phyloP scores from a whole-genome alignment of 2,329 filamentous ascomycete species.

The Aspergillus quadricinctus region DNA sequence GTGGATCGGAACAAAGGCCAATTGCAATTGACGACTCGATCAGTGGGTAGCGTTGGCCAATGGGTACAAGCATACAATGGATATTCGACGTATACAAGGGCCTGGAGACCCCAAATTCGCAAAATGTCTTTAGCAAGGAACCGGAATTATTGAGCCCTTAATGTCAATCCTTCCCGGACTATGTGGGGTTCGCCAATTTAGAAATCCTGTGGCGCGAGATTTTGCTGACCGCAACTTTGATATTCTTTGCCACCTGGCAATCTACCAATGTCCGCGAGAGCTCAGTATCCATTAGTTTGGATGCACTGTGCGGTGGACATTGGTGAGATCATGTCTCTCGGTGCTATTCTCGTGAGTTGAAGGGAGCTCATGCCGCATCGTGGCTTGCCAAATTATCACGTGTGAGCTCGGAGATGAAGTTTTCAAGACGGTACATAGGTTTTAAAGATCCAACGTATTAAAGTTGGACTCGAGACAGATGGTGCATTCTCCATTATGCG shows the following conservation, averaged over 20 bases:
- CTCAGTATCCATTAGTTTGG: background rate
- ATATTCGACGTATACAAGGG: background rate
- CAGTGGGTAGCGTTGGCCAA: background rate
- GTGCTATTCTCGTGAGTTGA: background rate
- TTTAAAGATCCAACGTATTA: background rate
- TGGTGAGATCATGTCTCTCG: background rate
- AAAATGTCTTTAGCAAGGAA: background rate
- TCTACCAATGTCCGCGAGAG: background rate
- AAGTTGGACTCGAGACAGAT: background rate
- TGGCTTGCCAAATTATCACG: background rate
- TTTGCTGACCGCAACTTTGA: conserved; percentile 25
- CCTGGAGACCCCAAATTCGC: background rate
- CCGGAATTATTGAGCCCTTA: background rate
- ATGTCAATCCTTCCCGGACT: background rate
- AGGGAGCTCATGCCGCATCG: background rate
- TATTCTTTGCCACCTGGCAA: conserved; percentile 15
- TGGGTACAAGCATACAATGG: background rate
- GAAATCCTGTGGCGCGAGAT: conserved; percentile 15
- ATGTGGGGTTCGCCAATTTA: background rate
- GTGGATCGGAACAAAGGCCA: background rate
- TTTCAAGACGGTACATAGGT: background rate
- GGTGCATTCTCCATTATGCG: background rate
- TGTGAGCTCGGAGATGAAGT: background rate
- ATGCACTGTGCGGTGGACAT: background rate
- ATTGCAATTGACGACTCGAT: background rate